Percentiles rank a stretch among this genome's conserved stretches.
These are phyloP conservation scores for Suillus clintonianus DNA, from an alignment of 768 basidiomycete genomes.

Conservation along the genomic window DNA sequence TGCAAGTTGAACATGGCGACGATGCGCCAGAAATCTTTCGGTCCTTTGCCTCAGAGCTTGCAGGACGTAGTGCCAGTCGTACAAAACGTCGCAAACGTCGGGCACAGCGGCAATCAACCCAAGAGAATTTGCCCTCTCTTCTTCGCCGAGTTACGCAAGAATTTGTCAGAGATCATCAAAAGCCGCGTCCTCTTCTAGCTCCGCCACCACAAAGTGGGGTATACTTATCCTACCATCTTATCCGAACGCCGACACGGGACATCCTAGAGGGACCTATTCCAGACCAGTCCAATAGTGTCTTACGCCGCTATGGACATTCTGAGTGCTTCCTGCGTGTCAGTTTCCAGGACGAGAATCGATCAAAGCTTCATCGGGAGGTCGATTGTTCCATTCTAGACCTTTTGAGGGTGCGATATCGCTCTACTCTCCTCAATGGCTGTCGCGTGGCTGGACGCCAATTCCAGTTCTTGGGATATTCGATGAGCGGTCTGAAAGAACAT, in stretches of 20 bases:
- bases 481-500: constrained; percentile 52
- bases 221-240: constrained; percentile 38
- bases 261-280: constrained; percentile 40
- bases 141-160: constrained; percentile 18
- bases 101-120: neutral
- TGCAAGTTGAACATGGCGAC: constrained; percentile 17
- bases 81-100: neutral
- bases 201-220: constrained; percentile 18
- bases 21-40: constrained; percentile 27
- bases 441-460: constrained; percentile 45
- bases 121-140: constrained; percentile 12
- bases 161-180: constrained; percentile 23
- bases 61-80: constrained; percentile 10
- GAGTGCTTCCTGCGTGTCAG: constrained; percentile 51
- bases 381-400: constrained; percentile 31
- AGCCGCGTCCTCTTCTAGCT: constrained; percentile 23
- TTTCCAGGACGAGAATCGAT: constrained; percentile 48
- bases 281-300: constrained; percentile 40
- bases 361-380: constrained; percentile 32
- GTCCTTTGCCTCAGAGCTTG: constrained; percentile 16
- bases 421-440: constrained; percentile 34
- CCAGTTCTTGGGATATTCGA: constrained; percentile 53
- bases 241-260: constrained; percentile 40
- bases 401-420: constrained; percentile 35
- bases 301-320: constrained; percentile 39